phyloP scores from a whole-genome alignment of 1,284 basidiomycete species.

The Stygiomarasmius scandens region DNA sequence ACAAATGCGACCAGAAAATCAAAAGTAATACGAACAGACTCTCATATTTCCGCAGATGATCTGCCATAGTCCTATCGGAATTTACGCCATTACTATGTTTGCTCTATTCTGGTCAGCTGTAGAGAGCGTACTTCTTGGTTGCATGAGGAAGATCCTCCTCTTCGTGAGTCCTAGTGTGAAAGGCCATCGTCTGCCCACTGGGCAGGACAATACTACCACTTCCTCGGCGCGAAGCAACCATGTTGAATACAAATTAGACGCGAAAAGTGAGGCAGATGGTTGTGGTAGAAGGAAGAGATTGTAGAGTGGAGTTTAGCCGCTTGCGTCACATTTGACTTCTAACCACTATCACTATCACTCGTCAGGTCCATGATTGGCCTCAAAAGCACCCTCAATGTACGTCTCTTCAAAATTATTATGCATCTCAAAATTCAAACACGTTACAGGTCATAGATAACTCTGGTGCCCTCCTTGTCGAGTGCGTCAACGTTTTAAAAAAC shows the following conservation, averaged over 20 bases:
- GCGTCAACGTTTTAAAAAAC: constrained; percentile 95
- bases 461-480: constrained; percentile 94
- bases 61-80: constrained; percentile 75
- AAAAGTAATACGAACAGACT: constrained; percentile 57
- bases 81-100: constrained; percentile 20
- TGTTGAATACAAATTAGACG: constrained; percentile 27
- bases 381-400: constrained; percentile 85
- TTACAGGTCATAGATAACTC: constrained; percentile 95
- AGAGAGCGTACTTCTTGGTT: constrained; percentile 67
- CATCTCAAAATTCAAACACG: constrained; percentile 2
- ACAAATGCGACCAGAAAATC: neutral
- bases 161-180: constrained; percentile 78
- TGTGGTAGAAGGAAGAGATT: constrained; percentile 3
- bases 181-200: constrained; percentile 74
- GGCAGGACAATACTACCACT: constrained; percentile 74
- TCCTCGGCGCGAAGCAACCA: constrained; percentile 73
- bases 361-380: constrained; percentile 81
- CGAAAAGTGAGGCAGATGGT: constrained; percentile 1
- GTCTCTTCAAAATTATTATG: constrained; percentile 23
- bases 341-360: neutral
- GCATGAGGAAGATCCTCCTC: constrained; percentile 86
- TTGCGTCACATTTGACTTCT: neutral
- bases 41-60: constrained; percentile 89
- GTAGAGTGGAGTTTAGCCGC: neutral
- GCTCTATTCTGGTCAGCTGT: constrained; percentile 6